phyloP scores from a whole-genome alignment of 148 eudicot species.

The Salicornia ramosissima region DNA sequence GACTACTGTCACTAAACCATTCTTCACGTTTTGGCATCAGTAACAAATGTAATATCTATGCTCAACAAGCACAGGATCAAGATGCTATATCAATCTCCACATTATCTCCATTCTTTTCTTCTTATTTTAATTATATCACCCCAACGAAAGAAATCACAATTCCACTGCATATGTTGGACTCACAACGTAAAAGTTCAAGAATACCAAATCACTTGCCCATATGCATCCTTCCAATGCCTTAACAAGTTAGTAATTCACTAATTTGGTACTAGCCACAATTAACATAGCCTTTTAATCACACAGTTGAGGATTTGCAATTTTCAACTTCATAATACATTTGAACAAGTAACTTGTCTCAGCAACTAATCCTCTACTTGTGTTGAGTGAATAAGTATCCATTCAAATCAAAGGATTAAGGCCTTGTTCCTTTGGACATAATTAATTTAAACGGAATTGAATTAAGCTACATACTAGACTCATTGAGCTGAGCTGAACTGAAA shows the following conservation, averaged over 20 bases:
- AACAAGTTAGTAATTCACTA: background rate
- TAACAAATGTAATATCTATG: background rate
- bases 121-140: background rate
- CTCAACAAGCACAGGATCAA: background rate
- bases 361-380: background rate
- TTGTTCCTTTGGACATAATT: too few relatives aligned
- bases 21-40: background rate
- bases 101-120: background rate
- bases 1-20: background rate
- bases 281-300: background rate
- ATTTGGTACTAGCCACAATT: background rate
- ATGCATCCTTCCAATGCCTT: background rate
- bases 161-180: background rate
- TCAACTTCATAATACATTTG: background rate
- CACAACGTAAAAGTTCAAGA: background rate
- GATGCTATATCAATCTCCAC: background rate
- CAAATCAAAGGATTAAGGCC: too few relatives aligned
- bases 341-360: background rate
- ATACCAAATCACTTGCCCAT: background rate
- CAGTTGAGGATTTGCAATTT: slow-evolving; percentile 1
- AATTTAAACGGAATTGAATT: too few relatives aligned
- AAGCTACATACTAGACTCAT: too few relatives aligned
- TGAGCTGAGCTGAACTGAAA: too few relatives aligned
- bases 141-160: background rate
- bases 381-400: background rate